These are phyloP conservation scores for Coemansia sp. DNA, from an alignment of 192 early-diverging fungal species.

Conservation along the genomic window DNA sequence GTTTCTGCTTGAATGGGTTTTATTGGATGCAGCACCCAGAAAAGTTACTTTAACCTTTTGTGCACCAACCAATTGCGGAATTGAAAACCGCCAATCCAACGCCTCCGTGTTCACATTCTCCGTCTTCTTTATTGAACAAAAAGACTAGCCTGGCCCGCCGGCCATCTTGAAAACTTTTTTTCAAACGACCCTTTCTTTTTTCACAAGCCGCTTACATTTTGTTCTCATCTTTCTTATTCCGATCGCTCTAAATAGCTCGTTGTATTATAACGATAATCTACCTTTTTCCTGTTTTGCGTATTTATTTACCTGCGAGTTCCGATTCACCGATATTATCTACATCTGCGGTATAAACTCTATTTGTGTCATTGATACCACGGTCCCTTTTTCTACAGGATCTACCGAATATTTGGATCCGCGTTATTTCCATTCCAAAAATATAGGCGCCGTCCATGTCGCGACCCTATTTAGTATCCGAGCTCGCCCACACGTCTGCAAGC, in stretches of 20 bases:
- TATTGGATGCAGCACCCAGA: constrained; percentile 6
- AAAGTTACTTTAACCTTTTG: constrained; percentile 4
- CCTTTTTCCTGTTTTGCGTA: background rate
- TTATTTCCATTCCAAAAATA: background rate
- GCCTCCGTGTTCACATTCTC: constrained; percentile 1
- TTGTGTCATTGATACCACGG: too few relatives aligned
- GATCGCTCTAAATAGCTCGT: background rate
- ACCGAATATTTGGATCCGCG: constrained; percentile 11
- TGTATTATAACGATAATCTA: background rate
- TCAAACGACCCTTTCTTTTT: background rate
- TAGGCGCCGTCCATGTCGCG: background rate
- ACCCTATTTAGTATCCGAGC: background rate
- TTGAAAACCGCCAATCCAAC: constrained; percentile 1
- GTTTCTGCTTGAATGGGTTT: background rate
- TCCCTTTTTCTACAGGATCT: background rate
- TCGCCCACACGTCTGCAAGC: background rate
- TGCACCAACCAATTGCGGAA: constrained; percentile 8
- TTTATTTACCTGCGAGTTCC: background rate
- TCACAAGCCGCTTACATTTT: constrained; percentile 82
- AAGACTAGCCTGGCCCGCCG: background rate
- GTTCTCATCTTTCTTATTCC: background rate
- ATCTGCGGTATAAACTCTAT: background rate
- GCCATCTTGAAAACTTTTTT: background rate
- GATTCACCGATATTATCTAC: background rate
- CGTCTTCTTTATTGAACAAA: background rate